Base-by-base conservation (phyloP, 257 asterid genomes). In the Galeopsis tetrahit region DNA sequence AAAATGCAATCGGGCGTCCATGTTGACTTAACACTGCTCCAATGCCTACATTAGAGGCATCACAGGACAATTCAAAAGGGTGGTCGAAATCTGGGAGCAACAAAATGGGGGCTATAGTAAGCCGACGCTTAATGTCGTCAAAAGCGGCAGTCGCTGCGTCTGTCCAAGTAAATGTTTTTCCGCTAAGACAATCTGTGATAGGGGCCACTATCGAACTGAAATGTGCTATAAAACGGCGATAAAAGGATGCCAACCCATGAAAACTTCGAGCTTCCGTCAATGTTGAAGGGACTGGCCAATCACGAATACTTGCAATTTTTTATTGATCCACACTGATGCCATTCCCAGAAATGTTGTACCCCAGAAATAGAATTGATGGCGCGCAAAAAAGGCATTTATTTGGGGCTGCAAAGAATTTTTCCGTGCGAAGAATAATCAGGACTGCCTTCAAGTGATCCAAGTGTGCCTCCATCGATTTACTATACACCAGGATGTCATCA, bases 161-260 rank as follows among this genome's bases (percentile, higher is more conserved):
- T n/a, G n/a, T n/a, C n/a, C n/a, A n/a, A n/a, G n/a, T n/a, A n/a
- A n/a, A n/a, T n/a, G n/a, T n/a, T n/a, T n/a, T n/a, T n/a, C n/a
- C n/a, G 2, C 6, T 21, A 9, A 66, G 9, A 4, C 40, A 66
- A 31, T 66, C 70, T 0, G 58, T 66, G 5, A 44, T 28, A 1
- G 58, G 58, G 0, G 70, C 70, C 58, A 31, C 31, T 2, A 66
- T 46, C 1, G 40, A 2, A 9, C 56, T 64, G 5, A 64, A 64
- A 11, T 64, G 14, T 0, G 38, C 3, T 5, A 64, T 43, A 10
- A 64, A 42, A 3, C 70, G 17, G 0, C 70, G 7, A 21, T 43
- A 64, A 3, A 64, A 64, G 8, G 70, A 42, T 0, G 70, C 56
- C 0, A 64, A 11, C 4, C 56, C 69, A 21, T 64, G 69, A 43